Conservation (phyloP, 495 filamentous ascomycete genomes). For the Hypoxylon subgilvum region DNA sequence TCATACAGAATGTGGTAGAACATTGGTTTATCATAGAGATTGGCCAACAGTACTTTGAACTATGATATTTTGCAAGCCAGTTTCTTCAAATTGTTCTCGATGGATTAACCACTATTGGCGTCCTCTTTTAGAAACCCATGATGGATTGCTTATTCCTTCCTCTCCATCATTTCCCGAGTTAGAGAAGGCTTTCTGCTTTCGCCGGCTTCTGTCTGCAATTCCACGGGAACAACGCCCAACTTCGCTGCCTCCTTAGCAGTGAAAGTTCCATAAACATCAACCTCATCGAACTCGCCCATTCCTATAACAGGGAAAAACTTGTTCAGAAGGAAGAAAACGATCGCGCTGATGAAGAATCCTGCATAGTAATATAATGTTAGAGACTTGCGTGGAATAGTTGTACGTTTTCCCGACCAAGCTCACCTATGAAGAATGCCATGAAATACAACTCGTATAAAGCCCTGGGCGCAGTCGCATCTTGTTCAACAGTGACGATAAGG, state of each 20-base stretch:
- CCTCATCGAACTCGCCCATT: conserved; percentile 39
- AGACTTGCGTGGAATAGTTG: background rate
- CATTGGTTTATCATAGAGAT: no score
- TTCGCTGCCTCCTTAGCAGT: conserved; percentile 40
- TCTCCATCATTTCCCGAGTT: conserved; percentile 21
- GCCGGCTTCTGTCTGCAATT: conserved; percentile 20
- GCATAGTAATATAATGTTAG: background rate
- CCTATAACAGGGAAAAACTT: conserved; percentile 41
- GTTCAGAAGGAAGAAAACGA: conserved; percentile 41
- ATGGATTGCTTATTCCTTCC: conserved; percentile 27
- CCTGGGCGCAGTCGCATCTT: conserved; percentile 32
- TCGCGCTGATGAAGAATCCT: conserved; percentile 46
- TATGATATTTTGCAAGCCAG: background rate
- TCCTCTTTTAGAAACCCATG: no score
- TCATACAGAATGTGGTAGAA: no score
- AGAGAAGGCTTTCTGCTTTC: conserved; percentile 24
- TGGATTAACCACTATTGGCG: no score
- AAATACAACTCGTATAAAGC: conserved; percentile 43
- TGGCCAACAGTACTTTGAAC: no score
- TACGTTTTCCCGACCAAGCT: background rate
- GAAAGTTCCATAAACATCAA: conserved; percentile 45
- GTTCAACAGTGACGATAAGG: conserved; percentile 37
- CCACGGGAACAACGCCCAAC: conserved; percentile 36
- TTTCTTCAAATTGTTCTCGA: no score
- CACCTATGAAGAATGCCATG: conserved; percentile 48